Percentiles rank a stretch among this genome's conserved stretches.
Evolutionary conservation across 2,329 filamentous ascomycete genomes (phyloP).

Genomic region (Coniochaeta ligniaria): DNA sequence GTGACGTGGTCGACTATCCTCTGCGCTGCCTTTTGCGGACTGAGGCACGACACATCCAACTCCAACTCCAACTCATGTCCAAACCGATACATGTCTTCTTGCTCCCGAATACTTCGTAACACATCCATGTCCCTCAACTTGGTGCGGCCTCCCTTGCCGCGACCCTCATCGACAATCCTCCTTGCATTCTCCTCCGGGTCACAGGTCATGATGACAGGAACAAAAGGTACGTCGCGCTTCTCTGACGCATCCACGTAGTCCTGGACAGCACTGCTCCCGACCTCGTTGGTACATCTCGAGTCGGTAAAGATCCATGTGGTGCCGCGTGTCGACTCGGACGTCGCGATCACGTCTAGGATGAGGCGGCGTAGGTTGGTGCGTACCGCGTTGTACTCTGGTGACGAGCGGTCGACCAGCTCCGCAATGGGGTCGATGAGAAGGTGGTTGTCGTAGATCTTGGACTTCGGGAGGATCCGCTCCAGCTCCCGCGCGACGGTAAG

Average conservation of each 20-base stretch:
- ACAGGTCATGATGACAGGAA: constrained; percentile 20
- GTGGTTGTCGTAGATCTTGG: constrained; percentile 22
- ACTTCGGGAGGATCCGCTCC: constrained; percentile 14
- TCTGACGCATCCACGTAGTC: constrained; percentile 15
- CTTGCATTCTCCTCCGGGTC: constrained; percentile 17
- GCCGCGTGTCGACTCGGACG: background rate
- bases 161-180: constrained; percentile 7
- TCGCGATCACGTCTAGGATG: constrained; percentile 6
- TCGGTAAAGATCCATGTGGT: constrained; percentile 19
- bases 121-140: constrained; percentile 16
- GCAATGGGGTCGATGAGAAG: constrained; percentile 19
- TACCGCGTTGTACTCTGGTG: constrained; percentile 16
- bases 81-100: constrained; percentile 15
- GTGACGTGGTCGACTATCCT: constrained; percentile 31
- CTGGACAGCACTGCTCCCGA: constrained; percentile 5
- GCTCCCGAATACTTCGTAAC: constrained; percentile 12
- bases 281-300: constrained; percentile 8
- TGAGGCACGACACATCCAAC: constrained; percentile 13
- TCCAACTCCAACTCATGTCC: constrained; percentile 10
- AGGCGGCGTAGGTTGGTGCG: constrained; percentile 4
- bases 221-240: constrained; percentile 13
- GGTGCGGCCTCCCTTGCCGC: constrained; percentile 4
- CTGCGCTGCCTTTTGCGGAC: constrained; percentile 43
- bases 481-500: constrained; percentile 21
- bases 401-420: constrained; percentile 11